Evolutionary conservation across 2,329 filamentous ascomycete genomes (phyloP).

Genomic region (Colletotrichum destructivum): DNA sequence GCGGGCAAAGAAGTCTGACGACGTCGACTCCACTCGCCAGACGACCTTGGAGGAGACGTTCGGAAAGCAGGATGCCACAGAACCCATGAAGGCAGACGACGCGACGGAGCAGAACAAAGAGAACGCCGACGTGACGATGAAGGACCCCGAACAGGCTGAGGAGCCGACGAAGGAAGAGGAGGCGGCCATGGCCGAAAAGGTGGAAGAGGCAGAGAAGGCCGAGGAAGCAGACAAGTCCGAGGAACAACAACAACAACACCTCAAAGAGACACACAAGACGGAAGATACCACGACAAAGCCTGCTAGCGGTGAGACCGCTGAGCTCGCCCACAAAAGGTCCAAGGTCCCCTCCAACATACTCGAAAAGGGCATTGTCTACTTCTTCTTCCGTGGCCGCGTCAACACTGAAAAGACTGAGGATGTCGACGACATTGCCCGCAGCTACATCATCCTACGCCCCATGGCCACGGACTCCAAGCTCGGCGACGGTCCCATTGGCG

Average conservation of each 20-base stretch:
- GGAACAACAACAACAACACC: neutral
- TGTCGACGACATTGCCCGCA: constrained; percentile 82
- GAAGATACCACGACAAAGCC: neutral
- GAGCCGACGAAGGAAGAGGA: constrained; percentile 18
- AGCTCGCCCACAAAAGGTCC: constrained; percentile 30
- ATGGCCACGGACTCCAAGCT: constrained; percentile 79
- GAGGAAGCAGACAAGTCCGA: neutral
- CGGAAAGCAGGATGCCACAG: constrained; percentile 10
- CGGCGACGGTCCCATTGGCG: constrained; percentile 63
- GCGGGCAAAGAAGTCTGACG: constrained; percentile 35
- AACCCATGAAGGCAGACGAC: neutral
- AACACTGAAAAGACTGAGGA: constrained; percentile 78
- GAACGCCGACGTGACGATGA: constrained; percentile 23
- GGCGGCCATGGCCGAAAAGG: constrained; percentile 14
- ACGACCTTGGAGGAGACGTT: constrained; percentile 40
- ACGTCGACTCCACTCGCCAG: constrained; percentile 7
- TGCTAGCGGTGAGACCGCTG: constrained; percentile 20
- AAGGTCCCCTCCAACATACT: constrained; percentile 67
- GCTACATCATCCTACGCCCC: constrained; percentile 84
- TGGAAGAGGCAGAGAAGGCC: neutral
- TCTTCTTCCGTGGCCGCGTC: constrained; percentile 87
- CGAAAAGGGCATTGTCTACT: constrained; percentile 92
- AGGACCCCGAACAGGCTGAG: constrained; percentile 4
- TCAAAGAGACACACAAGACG: neutral
- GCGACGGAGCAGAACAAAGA: neutral